Conservation (phyloP, 345 rosid species). For the Cardamine occulta region DNA sequence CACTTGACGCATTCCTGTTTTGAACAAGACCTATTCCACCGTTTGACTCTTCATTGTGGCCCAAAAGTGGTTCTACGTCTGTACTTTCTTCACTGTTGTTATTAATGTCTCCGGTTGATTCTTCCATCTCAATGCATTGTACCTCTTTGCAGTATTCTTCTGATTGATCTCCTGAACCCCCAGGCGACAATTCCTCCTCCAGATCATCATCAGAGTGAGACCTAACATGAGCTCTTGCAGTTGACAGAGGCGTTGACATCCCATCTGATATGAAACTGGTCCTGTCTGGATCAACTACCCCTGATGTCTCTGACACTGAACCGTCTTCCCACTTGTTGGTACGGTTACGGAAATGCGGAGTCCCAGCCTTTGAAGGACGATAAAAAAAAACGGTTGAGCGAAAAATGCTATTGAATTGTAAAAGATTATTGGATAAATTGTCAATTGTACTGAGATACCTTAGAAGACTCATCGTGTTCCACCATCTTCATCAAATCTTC, state of each 20-base stretch:
- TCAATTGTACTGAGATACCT: slow-evolving; percentile 45
- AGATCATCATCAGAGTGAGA: slow-evolving; percentile 47
- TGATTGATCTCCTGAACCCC: slow-evolving; percentile 46
- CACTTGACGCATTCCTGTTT: slow-evolving; percentile 59
- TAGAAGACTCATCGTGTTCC: slow-evolving; percentile 58
- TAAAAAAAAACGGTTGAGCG: slow-evolving; percentile 3
- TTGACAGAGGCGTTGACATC: slow-evolving; percentile 50
- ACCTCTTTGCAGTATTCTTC: slow-evolving; percentile 92
- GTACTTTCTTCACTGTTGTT: slow-evolving; percentile 41
- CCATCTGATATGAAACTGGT: slow-evolving; percentile 57
- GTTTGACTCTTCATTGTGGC: slow-evolving; percentile 44
- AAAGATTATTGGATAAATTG: slow-evolving; percentile 20
- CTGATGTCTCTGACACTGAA: slow-evolving; percentile 69
- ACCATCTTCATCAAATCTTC: slow-evolving; percentile 74
- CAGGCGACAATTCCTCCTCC: slow-evolving; percentile 44
- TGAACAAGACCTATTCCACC: slow-evolving; percentile 45
- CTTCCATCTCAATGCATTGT: slow-evolving; percentile 76
- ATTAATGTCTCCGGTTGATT: slow-evolving; percentile 50
- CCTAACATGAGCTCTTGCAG: slow-evolving; percentile 51
- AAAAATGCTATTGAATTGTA: slow-evolving; percentile 1
- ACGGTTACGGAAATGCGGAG: slow-evolving; percentile 43
- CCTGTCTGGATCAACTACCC: slow-evolving; percentile 56
- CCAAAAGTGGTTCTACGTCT: slow-evolving; percentile 26
- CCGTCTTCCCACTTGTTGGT: slow-evolving; percentile 71
- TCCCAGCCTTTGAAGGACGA: slow-evolving; percentile 48